A percentile compares a stretch with the other conserved stretches of the same genome.
Conservation (phyloP, 2,329 filamentous ascomycete genomes). For the Ophioceras dolichostomum region DNA sequence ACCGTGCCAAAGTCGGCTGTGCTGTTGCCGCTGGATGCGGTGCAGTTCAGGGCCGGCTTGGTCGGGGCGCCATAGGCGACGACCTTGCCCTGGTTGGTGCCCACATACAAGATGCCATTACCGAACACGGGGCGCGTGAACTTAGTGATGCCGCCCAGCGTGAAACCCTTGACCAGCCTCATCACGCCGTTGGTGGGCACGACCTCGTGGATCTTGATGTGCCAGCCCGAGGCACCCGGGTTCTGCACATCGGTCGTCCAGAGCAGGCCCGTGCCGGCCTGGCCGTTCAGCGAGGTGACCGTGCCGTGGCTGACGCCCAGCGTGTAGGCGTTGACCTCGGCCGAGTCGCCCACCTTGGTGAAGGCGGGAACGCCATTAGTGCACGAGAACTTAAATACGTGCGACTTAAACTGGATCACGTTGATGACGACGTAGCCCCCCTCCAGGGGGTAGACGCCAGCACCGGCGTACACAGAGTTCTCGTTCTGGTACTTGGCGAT, state of each 20-base stretch:
- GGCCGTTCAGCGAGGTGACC: slow-evolving; percentile 38
- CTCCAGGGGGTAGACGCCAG: slow-evolving; percentile 30
- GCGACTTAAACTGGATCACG: slow-evolving; percentile 39
- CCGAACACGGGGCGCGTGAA: slow-evolving; percentile 47
- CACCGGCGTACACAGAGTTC: slow-evolving; percentile 34
- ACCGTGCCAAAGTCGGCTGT: slow-evolving; percentile 35
- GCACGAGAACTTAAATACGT: slow-evolving; percentile 47
- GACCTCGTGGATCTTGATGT: slow-evolving; percentile 78
- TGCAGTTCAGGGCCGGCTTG: slow-evolving; percentile 40
- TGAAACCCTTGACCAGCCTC: slow-evolving; percentile 35
- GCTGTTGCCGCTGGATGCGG: slow-evolving; percentile 22
- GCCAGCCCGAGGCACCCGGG: slow-evolving; percentile 19
- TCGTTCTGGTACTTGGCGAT: slow-evolving; percentile 30
- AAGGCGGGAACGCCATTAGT: slow-evolving; percentile 37
- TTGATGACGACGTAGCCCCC: slow-evolving; percentile 37
- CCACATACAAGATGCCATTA: slow-evolving; percentile 41
- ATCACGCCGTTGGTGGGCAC: slow-evolving; percentile 40
- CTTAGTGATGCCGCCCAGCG: slow-evolving; percentile 38
- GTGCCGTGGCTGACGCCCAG: slow-evolving; percentile 46
- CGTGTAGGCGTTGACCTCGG: slow-evolving; percentile 35
- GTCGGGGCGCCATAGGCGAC: slow-evolving; percentile 45
- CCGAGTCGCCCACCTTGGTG: slow-evolving; percentile 36
- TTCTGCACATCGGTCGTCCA: slow-evolving; percentile 43
- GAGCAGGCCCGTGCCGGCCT: slow-evolving; percentile 40
- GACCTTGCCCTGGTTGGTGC: slow-evolving; percentile 34